Percentiles rank a stretch among this genome's conserved stretches.
Conservation (phyloP, 176 grass and related monocot species). For the Carex scoparia region DNA sequence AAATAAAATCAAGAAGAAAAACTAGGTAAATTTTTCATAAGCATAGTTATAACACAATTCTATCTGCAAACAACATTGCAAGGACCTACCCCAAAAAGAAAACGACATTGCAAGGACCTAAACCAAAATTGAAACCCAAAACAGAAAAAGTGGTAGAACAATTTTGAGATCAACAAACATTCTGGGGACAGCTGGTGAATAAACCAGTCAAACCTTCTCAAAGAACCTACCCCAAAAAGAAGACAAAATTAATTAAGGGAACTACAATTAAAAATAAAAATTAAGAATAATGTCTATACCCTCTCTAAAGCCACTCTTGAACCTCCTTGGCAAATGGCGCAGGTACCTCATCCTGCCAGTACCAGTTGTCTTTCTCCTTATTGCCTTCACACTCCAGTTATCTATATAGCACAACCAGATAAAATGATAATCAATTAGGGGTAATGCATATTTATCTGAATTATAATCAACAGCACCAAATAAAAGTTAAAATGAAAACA, state of each 20-base stretch:
- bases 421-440: neutral
- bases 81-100: neutral
- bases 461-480: neutral
- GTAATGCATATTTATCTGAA: neutral
- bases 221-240: neutral
- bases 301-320: conserved; percentile 94
- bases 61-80: neutral
- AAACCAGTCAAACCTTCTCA: neutral
- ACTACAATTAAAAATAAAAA: neutral
- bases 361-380: conserved; percentile 85
- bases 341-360: conserved; percentile 89
- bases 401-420: conserved; percentile 28
- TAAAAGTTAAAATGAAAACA: neutral
- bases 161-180: neutral
- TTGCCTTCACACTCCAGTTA: conserved; percentile 94
- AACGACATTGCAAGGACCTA: neutral
- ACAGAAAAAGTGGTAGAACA: neutral
- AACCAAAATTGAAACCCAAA: neutral
- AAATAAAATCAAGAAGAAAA: neutral
- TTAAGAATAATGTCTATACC: conserved; percentile 18
- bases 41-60: neutral
- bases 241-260: neutral
- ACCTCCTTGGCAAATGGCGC: conserved; percentile 64
- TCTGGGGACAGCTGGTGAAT: neutral
- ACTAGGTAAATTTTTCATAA: neutral